Conservation (phyloP, 495 filamentous ascomycete species). For the Aspergillus bridgeri region DNA sequence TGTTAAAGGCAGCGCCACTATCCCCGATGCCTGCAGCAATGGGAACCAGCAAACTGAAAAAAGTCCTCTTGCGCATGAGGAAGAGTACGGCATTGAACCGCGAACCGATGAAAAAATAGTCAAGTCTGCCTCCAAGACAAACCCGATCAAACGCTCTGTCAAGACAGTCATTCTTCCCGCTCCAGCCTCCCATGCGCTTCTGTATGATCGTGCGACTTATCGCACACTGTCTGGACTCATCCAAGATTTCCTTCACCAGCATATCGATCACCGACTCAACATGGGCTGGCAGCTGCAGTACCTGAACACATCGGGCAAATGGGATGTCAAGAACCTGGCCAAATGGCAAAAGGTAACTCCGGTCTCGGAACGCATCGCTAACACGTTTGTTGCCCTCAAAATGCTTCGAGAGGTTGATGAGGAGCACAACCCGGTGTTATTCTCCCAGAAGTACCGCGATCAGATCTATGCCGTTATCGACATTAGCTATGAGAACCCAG, state of each 20-base stretch:
- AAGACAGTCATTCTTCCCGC: constrained; percentile 69
- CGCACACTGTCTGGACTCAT: constrained; percentile 77
- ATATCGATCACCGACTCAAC: constrained; percentile 72
- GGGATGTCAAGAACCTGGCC: constrained; percentile 94
- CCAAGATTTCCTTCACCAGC: constrained; percentile 70
- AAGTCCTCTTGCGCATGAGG: constrained; percentile 23
- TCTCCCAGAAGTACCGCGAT: constrained; percentile 63
- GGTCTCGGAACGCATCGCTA: constrained; percentile 70
- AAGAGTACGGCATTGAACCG: constrained; percentile 23
- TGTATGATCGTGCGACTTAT: constrained; percentile 74
- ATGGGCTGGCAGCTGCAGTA: constrained; percentile 88
- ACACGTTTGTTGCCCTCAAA: constrained; percentile 81
- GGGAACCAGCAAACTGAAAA: constrained; percentile 22
- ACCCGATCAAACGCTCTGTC: constrained; percentile 46
- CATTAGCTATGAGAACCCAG: constrained; percentile 81
- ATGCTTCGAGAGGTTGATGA: constrained; percentile 85
- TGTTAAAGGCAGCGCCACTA: constrained; percentile 41
- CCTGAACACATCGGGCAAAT: constrained; percentile 84
- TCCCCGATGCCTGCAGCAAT: constrained; percentile 45
- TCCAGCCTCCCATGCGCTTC: constrained; percentile 78
- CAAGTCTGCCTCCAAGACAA: constrained; percentile 9
- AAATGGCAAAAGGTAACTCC: constrained; percentile 82
- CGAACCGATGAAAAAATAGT: constrained; percentile 21
- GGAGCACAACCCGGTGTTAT: constrained; percentile 70
- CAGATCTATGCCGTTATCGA: constrained; percentile 75